These are phyloP conservation scores for Sporothrix globosa DNA, from an alignment of 2,329 filamentous ascomycete genomes.

Conservation along the genomic window DNA sequence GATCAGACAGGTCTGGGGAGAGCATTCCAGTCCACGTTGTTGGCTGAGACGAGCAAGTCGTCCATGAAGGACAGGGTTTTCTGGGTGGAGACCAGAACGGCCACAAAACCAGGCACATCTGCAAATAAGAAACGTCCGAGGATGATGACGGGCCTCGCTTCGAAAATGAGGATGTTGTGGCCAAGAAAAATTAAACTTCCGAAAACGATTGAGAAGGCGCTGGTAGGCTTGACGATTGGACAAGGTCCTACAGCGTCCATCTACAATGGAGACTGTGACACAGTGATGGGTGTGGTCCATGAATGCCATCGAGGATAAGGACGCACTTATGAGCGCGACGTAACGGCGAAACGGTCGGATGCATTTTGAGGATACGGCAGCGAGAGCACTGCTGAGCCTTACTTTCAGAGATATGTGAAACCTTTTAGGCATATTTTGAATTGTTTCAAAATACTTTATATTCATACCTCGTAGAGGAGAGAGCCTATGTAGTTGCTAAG, in stretches of 20 bases:
- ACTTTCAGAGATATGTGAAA: too few species aligned
- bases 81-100: not conserved
- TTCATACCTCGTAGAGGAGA: slow-evolving; percentile 17
- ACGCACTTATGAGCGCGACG: too few species aligned
- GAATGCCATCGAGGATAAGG: not conserved
- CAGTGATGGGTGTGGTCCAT: not conserved
- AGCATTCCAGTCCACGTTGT: not conserved
- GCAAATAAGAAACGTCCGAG: not conserved
- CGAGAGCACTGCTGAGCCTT: too few species aligned
- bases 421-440: too few species aligned
- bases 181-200: not conserved
- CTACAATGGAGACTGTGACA: not conserved
- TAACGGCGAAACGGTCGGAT: too few species aligned
- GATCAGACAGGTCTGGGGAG: not conserved
- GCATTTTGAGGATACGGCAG: too few species aligned
- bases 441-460: not conserved
- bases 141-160: not conserved
- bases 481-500: not conserved
- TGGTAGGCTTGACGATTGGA: not conserved
- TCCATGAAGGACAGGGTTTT: not conserved
- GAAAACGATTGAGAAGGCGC: not conserved
- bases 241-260: not conserved
- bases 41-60: not conserved
- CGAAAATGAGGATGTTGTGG: too few species aligned
- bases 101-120: not conserved